Base-by-base conservation (phyloP, 768 basidiomycete genomes). In the Boletus sp. region DNA sequence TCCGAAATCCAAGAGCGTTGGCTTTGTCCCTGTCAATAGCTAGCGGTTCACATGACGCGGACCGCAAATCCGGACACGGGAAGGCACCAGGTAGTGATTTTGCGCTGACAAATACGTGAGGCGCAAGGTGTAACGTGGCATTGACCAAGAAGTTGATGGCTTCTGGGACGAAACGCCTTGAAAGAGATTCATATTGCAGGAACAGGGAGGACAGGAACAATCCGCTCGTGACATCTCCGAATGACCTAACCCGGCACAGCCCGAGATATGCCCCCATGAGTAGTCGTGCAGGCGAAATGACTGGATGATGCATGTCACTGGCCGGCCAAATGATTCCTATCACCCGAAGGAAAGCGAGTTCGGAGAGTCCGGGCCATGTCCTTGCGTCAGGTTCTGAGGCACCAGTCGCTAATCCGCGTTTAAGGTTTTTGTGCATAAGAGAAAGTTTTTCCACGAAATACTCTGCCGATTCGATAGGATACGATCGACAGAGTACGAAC, bases 391-490 rank as follows among this genome's bases (percentile, higher is more conserved):
- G 69, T 25, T 79, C 73, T 14, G 82, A 73, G 0, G 90, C 75
- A 1, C 90, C 92, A 7, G 77, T 78, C 3, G 86, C 80, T 17
- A 99, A 74, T 8, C 94, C 95, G 9, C 85, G 85, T 47, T 83
- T 83, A 50, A 98, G 81, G 68, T 98, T 97, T 76, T 93, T 94
- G 70, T 98, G 86, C 93, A 98, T 97, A 6, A 97, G 72, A 10
- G 77, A 73, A 41, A 98, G 78, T 71, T 98, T 98, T 29, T 80
- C 75, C 56, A 89, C 82, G 70, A 95, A 92, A 64, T 83, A 80
- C 48, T 83, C 79, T 1, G 95, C 94, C 8, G 85, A 77, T 43
- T 85, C 80, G 51, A 90, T 81, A 2, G 95, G 92, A 70, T 95
- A 95, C 9, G 87, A 75, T 58, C 83, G 84, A 17, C 87, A 82